Conservation (phyloP, 2,329 filamentous ascomycete genomes). For the Graphiopsis chlorocephala region DNA sequence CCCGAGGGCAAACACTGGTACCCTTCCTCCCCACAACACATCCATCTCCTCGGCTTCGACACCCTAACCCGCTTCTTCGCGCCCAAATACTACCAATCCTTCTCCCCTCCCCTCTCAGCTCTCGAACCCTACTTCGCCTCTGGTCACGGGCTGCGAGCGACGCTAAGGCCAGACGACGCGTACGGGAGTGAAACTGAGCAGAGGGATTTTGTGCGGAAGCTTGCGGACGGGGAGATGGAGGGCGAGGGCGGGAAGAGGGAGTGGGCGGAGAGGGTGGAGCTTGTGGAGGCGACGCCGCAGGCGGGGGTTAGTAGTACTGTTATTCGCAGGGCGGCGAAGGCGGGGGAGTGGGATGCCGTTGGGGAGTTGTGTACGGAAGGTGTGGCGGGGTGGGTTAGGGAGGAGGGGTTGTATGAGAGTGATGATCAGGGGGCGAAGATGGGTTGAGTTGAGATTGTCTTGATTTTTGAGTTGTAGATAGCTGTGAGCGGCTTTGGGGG, state of each 20-base stretch:
- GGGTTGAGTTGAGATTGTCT: constrained; percentile 18
- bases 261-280: constrained; percentile 61
- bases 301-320: constrained; percentile 58
- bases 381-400: constrained; percentile 58
- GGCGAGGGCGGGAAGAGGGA: constrained; percentile 53
- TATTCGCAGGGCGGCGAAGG: constrained; percentile 57
- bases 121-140: constrained; percentile 62
- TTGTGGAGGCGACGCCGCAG: constrained; percentile 54
- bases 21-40: constrained; percentile 46
- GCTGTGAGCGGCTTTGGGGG: too few relatives aligned
- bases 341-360: constrained; percentile 49
- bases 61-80: constrained; percentile 72
- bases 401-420: constrained; percentile 54
- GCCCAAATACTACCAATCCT: constrained; percentile 62
- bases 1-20: constrained; percentile 36
- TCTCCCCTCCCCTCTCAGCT: constrained; percentile 49
- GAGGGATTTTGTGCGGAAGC: constrained; percentile 50
- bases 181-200: constrained; percentile 60
- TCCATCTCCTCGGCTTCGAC: constrained; percentile 73
- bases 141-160: constrained; percentile 61
- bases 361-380: constrained; percentile 54
- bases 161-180: constrained; percentile 58
- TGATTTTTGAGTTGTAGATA: too few relatives aligned
- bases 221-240: constrained; percentile 50
- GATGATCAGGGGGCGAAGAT: constrained; percentile 32